Evolutionary conservation across 176 grass and related monocot species (phyloP).

Genomic region (Oryza punctata): DNA sequence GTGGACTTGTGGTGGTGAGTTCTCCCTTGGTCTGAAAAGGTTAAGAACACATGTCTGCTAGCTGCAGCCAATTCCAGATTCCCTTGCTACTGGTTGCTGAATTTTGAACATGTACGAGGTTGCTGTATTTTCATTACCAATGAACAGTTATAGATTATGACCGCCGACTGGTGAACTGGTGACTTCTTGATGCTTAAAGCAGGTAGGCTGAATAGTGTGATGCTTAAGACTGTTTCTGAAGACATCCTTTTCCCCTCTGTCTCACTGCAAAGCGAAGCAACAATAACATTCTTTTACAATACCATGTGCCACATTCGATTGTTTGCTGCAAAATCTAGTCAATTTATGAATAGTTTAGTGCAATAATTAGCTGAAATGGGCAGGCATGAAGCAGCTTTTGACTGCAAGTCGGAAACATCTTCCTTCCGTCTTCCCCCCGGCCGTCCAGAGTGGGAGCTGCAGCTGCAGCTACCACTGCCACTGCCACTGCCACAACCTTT

Average conservation of each 20-base stretch:
- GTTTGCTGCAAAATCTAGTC: neutral
- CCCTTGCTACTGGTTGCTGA: too few relatives aligned
- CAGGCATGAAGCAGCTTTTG: conserved; percentile 25
- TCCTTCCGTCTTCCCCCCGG: neutral
- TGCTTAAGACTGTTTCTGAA: neutral
- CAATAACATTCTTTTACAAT: neutral
- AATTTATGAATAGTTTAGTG: neutral
- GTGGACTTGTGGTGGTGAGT: too few relatives aligned
- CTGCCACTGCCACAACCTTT: neutral
- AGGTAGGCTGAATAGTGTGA: too few relatives aligned
- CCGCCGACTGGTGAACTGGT: too few relatives aligned
- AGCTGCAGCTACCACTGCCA: neutral
- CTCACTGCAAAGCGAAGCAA: neutral
- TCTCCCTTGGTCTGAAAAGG: too few relatives aligned
- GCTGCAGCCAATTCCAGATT: too few relatives aligned
- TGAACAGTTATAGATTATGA: too few relatives aligned
- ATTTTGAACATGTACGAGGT: too few relatives aligned
- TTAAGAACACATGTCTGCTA: too few relatives aligned
- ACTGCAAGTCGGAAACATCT: conserved; percentile 23
- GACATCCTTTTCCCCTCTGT: neutral
- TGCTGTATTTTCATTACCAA: too few relatives aligned
- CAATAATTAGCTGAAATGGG: conserved; percentile 25
- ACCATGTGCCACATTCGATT: conserved; percentile 10
- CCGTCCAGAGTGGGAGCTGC: conserved; percentile 20
- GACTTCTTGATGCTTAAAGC: too few relatives aligned